A percentile compares a stretch with the other conserved stretches of the same genome.
These are phyloP conservation scores for Vitis riparia DNA, from an alignment of 164 flowering plant genomes.

Conservation along the genomic window DNA sequence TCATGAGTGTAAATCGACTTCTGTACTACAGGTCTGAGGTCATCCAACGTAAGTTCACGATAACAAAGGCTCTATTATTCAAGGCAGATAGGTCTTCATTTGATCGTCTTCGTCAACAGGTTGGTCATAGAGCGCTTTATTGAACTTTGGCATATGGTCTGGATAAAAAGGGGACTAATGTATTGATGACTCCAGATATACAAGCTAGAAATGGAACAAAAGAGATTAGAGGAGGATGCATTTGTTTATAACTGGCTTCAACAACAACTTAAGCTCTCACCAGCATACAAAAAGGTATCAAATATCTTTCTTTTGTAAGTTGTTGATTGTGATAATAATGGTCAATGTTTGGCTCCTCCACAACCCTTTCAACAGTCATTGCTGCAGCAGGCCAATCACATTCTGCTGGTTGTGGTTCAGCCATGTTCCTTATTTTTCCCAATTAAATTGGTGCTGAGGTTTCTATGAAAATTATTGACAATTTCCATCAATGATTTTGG, in stretches of 20 bases:
- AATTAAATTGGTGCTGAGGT: no score
- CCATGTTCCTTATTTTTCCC: no score
- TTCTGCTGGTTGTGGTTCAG: no score
- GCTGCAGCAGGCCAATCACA: no score
- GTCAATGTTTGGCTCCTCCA: background rate
- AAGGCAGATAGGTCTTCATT: slow-evolving; percentile 84
- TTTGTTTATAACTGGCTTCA: slow-evolving; percentile 81
- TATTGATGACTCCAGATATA: slow-evolving; percentile 48
- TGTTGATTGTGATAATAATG: background rate
- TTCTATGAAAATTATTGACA: no score
- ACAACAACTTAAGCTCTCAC: slow-evolving; percentile 82
- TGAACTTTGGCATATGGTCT: background rate
- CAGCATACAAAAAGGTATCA: slow-evolving; percentile 83
- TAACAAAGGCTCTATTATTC: slow-evolving; percentile 58
- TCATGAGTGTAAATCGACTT: background rate
- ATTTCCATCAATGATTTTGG: no score
- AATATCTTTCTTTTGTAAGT: background rate
- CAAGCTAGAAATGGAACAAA: slow-evolving; percentile 78
- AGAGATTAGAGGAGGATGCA: slow-evolving; percentile 82
- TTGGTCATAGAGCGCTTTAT: slow-evolving; percentile 12
- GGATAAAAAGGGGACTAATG: background rate
- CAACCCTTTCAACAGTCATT: background rate
- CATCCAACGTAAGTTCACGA: slow-evolving; percentile 67
- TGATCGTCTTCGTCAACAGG: slow-evolving; percentile 84
- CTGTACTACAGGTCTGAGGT: slow-evolving; percentile 56